Base-by-base conservation (phyloP, 2,329 filamentous ascomycete species). In the Fusarium graminum region DNA sequence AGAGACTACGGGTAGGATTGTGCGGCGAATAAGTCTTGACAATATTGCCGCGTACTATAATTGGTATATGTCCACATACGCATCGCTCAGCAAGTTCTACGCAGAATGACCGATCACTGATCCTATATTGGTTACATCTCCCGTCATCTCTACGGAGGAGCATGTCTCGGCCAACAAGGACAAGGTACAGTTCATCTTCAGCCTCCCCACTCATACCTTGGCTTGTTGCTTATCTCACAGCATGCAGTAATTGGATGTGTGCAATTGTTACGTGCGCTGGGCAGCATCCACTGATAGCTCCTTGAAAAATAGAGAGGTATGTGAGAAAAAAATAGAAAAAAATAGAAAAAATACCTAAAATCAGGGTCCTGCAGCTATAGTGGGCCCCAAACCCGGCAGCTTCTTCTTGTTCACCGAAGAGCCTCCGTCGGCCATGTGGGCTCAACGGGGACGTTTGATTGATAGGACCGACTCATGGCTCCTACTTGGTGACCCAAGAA, bases 391-490 rank as follows among this genome's bases (percentile, higher is more conserved):
- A 45, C 39, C 29, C 65, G 43, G 56, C 47, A 53, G 53, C 55
- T 57, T 61, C 55, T 57, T 61, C 57, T 52, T 52, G 67, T 56
- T 60, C 65, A 62, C 70, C 70, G 70, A 72, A 72, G 69, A 72
- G 70, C 70, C 70, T 71, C 70, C 70, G 68, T 63, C 42, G 19
- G 19, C 65, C 65, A 72, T 71, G 70, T 72, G 70, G 70, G 63
- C 45, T 69, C 58, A 52, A 63, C 52, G 56, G 57, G 55, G 56
- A 51, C 56, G 39, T 49, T 46, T 57, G 43, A 52, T 59, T 52
- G 65, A 69, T 68, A 68, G 66, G 66, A 60, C 65, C 66, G 66
- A 68, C 59, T 69, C 59, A 32, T 30, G 38, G 17, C 38, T 68
- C 41, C 19, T 42, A 45, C 41, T 55, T 52, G 63, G 52, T 43